A percentile compares a stretch with the other conserved stretches of the same genome.
phyloP scores from a whole-genome alignment of 495 filamentous ascomycete species.

The Hypoxylon subgilvum region DNA sequence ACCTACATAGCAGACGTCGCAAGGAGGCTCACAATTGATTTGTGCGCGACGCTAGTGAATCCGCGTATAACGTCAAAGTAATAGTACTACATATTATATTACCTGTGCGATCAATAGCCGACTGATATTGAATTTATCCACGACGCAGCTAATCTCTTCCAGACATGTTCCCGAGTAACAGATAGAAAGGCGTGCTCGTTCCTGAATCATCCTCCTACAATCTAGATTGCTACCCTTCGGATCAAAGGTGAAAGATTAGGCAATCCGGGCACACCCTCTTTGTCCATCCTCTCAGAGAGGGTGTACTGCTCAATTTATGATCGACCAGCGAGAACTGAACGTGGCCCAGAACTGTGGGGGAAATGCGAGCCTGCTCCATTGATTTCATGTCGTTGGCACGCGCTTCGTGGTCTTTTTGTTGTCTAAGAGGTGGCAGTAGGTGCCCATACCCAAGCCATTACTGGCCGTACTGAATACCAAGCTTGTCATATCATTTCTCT shows the following conservation, averaged over 20 bases:
- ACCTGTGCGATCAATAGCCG: slow-evolving; percentile 3
- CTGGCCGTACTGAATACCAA: slow-evolving; percentile 2
- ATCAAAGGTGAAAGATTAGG: slow-evolving; percentile 26
- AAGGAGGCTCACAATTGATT: slow-evolving; percentile 21
- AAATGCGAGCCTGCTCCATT: slow-evolving; percentile 30
- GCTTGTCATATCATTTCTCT: slow-evolving; percentile 8
- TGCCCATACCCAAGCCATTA: neutral
- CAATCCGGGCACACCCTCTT: slow-evolving; percentile 33
- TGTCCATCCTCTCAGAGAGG: slow-evolving; percentile 19
- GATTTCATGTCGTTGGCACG: slow-evolving; percentile 16
- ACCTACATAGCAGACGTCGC: slow-evolving; percentile 31
- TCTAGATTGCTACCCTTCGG: slow-evolving; percentile 12
- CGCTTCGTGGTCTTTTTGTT: neutral
- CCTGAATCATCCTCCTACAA: slow-evolving; percentile 8
- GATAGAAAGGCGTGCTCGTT: slow-evolving; percentile 18
- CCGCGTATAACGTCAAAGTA: slow-evolving; percentile 10
- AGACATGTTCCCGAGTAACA: slow-evolving; percentile 22
- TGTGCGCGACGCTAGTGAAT: slow-evolving; percentile 28
- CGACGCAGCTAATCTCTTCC: slow-evolving; percentile 26
- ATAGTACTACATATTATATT: slow-evolving; percentile 14
- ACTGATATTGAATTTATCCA: slow-evolving; percentile 32
- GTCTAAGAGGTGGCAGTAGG: slow-evolving; percentile 33
- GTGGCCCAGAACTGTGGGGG: slow-evolving; percentile 30
- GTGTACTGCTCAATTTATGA: slow-evolving; percentile 9
- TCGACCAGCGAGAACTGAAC: slow-evolving; percentile 18